Conservation (phyloP, 2,329 filamentous ascomycete genomes). For the Phyllosticta citriasiana region DNA sequence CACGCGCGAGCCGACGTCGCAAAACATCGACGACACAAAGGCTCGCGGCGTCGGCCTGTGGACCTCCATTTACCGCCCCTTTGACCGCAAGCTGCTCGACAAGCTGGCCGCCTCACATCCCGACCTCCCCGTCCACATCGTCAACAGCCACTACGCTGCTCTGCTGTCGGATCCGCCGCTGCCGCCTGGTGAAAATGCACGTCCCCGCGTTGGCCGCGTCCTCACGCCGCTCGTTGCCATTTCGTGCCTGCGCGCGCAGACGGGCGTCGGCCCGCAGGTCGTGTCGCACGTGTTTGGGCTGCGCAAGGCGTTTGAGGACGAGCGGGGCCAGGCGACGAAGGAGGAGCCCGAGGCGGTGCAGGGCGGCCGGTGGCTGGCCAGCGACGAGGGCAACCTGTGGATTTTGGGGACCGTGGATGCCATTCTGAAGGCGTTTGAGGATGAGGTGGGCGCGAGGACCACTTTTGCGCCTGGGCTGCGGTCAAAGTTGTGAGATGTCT, state of each 20-base stretch:
- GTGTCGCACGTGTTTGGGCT: conserved; percentile 72
- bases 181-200: conserved; percentile 15
- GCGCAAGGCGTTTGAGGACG: conserved; percentile 61
- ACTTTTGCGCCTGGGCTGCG: conserved; percentile 44
- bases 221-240: conserved; percentile 66
- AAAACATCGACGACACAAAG: conserved; percentile 47
- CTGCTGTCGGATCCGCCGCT: conserved; percentile 53
- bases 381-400: conserved; percentile 56
- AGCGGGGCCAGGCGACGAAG: conserved; percentile 48
- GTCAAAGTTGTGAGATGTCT: conserved; percentile 23
- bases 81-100: conserved; percentile 58
- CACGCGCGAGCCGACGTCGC: conserved; percentile 37
- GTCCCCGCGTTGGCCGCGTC: conserved; percentile 53
- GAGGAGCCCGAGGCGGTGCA: conserved; percentile 21
- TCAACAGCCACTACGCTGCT: conserved; percentile 63
- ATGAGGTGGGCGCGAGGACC: conserved; percentile 29
- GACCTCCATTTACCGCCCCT: conserved; percentile 67
- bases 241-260: conserved; percentile 65
- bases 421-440: conserved; percentile 44
- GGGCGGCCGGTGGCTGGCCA: conserved; percentile 51
- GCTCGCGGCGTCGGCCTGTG: conserved; percentile 56
- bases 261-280: conserved; percentile 74
- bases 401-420: conserved; percentile 51
- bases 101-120: conserved; percentile 70
- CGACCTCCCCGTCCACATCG: conserved; percentile 70